Evolutionary conservation across 805 yeast genomes (phyloP).

Genomic region (Wickerhamomyces alni): DNA sequence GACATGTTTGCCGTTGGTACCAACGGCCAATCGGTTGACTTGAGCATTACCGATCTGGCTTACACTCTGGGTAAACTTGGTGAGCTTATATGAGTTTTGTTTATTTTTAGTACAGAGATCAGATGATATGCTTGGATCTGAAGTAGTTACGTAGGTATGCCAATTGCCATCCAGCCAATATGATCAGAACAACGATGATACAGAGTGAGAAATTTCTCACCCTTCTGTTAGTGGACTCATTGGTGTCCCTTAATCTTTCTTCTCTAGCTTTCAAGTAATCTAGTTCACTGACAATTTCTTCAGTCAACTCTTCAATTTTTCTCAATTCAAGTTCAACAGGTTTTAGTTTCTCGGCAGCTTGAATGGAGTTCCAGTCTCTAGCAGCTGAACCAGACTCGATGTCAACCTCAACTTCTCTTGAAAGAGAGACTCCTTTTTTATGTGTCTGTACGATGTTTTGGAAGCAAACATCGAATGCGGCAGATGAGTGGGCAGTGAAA

Average conservation of each 20-base stretch:
- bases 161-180: conserved; percentile 89
- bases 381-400: conserved; percentile 96
- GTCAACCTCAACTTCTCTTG: conserved; percentile 80
- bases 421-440: conserved; percentile 37
- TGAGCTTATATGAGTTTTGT: conserved; percentile 1
- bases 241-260: conserved; percentile 90
- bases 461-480: conserved; percentile 90
- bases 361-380: conserved; percentile 94
- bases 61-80: conserved; percentile 44
- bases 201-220: conserved; percentile 80
- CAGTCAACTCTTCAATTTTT: conserved; percentile 78
- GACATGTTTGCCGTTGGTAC: conserved; percentile 43
- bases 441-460: conserved; percentile 44
- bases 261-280: conserved; percentile 84
- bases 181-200: conserved; percentile 61
- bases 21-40: conserved; percentile 27
- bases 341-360: conserved; percentile 86
- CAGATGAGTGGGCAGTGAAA: conserved; percentile 76
- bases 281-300: conserved; percentile 74
- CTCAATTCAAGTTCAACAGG: conserved; percentile 90
- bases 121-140: conserved; percentile 76
- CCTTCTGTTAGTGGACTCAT: conserved; percentile 91
- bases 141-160: conserved; percentile 89
- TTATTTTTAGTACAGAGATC: conserved; percentile 5
- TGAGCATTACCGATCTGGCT: conserved; percentile 42